Conservation (phyloP, 2,329 filamentous ascomycete genomes). For the Hirsutella thompsonii region DNA sequence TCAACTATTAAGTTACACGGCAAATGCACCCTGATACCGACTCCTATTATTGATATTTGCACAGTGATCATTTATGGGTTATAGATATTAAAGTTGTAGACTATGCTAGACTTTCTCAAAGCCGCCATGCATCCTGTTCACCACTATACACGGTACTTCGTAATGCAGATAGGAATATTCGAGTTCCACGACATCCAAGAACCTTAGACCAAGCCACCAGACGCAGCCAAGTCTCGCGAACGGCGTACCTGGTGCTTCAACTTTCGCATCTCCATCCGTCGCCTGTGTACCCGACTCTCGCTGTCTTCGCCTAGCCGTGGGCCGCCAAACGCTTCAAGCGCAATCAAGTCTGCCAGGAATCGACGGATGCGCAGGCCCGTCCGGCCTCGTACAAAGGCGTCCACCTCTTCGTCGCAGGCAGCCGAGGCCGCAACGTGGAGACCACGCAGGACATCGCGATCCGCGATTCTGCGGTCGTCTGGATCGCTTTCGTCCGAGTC, state of each 20-base stretch:
- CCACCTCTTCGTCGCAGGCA: constrained; percentile 40
- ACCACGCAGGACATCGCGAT: constrained; percentile 40
- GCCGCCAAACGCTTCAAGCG: constrained; percentile 32
- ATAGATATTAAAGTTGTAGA: too few relatives aligned
- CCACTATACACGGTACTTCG: too few relatives aligned
- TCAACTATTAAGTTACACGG: too few relatives aligned
- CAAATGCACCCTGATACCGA: too few relatives aligned
- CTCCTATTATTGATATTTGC: too few relatives aligned
- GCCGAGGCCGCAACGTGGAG: constrained; percentile 42
- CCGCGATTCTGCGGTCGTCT: constrained; percentile 26
- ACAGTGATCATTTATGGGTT: too few relatives aligned
- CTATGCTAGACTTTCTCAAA: too few relatives aligned
- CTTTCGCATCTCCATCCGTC: constrained; percentile 19
- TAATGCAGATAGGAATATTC: too few relatives aligned
- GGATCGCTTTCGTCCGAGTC: constrained; percentile 12
- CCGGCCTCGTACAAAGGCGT: constrained; percentile 35
- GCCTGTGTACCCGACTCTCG: constrained; percentile 13
- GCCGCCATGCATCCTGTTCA: too few relatives aligned
- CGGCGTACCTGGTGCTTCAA: constrained; percentile 22
- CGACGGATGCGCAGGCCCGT: constrained; percentile 40
- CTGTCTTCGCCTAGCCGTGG: constrained; percentile 11
- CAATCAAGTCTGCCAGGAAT: constrained; percentile 40
- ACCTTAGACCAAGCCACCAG: background rate
- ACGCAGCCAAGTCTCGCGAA: constrained; percentile 14
- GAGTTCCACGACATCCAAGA: background rate